phyloP scores from a whole-genome alignment of 2,329 filamentous ascomycete genomes.

The Neoascochyta sp. region DNA sequence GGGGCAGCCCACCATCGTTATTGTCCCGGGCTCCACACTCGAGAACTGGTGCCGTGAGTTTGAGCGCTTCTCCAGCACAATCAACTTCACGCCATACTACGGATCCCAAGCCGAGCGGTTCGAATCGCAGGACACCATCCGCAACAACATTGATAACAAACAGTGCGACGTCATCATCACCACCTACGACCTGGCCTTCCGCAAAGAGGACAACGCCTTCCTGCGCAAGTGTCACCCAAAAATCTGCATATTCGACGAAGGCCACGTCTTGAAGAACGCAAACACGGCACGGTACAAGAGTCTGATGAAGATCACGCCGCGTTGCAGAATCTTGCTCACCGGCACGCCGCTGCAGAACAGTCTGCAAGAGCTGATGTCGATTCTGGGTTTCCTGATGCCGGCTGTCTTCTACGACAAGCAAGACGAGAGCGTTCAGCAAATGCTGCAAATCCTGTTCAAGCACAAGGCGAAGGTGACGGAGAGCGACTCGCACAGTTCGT shows the following conservation, averaged over 20 bases:
- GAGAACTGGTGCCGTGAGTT: conserved; percentile 97
- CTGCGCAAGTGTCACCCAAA: conserved; percentile 55
- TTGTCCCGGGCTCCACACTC: conserved; percentile 88
- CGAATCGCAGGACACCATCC: conserved; percentile 63
- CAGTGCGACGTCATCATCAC: conserved; percentile 66
- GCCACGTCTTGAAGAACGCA: conserved; percentile 87
- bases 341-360: conserved; percentile 96
- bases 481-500: conserved; percentile 65
- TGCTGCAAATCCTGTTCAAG: conserved; percentile 84
- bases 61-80: conserved; percentile 72
- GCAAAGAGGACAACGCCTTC: conserved; percentile 60
- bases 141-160: conserved; percentile 56
- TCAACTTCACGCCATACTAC: conserved; percentile 71
- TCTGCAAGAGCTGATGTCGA: conserved; percentile 81
- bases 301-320: conserved; percentile 69
- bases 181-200: conserved; percentile 63
- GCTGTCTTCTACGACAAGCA: conserved; percentile 68
- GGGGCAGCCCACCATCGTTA: conserved; percentile 73
- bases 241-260: conserved; percentile 83
- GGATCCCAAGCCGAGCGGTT: conserved; percentile 65
- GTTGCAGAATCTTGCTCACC: conserved; percentile 82
- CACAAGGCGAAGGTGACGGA: conserved; percentile 84
- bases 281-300: conserved; percentile 77
- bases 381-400: conserved; percentile 93
- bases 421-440: conserved; percentile 59